Evolutionary conservation across 768 basidiomycete species (phyloP), one percentile per base, ranked within the genome.

Genomic region (Mycena pura): DNA sequence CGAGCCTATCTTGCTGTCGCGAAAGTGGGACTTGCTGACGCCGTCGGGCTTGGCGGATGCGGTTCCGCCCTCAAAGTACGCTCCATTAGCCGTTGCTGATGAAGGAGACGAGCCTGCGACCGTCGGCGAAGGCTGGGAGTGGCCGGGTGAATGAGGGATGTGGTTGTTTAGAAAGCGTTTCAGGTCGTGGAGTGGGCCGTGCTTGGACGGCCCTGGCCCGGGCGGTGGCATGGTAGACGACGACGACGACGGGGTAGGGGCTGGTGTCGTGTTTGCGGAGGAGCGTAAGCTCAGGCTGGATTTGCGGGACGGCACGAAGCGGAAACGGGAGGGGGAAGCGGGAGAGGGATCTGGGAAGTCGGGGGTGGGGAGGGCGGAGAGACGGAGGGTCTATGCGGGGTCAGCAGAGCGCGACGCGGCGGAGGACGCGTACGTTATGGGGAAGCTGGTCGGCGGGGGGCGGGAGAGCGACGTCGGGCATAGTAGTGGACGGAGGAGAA

Each of bases 81-180:
- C n/a, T 24, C 4, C 4, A 4, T 54, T 17, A 34, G 36, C 51
- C 8, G 47, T 48, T 25, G 45, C 28, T 11, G 32, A n/a, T 32
- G 56, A 24, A 4, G 34, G 52, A 17, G 65, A 62, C 22, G 61
- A 57, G 10, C 55, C 32, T 7, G 57, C 60, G 19, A 38, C 40
- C 14, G 65, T 31, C 27, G 51, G 36, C 14, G 52, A 71, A 4
- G 66, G 68, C 34, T 78, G 76, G 63, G 74, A 74, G 46, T 72
- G 63, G 57, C 75, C 75, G 36, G 75, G 70, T 44, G 78, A 78
- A 68, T 91, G 87, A 59, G 87, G 87, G 47, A 96, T 88, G 77
- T 96, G 94, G 76, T 92, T 86, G 77, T 96, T 93, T 64, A 99
- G 85, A 80, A 99, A 97, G 27, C 95, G 91, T 73, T 94, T 94